These are phyloP conservation scores for Cryptococcus sp. DNA, from an alignment of 1,284 basidiomycete genomes.

Conservation along the genomic window DNA sequence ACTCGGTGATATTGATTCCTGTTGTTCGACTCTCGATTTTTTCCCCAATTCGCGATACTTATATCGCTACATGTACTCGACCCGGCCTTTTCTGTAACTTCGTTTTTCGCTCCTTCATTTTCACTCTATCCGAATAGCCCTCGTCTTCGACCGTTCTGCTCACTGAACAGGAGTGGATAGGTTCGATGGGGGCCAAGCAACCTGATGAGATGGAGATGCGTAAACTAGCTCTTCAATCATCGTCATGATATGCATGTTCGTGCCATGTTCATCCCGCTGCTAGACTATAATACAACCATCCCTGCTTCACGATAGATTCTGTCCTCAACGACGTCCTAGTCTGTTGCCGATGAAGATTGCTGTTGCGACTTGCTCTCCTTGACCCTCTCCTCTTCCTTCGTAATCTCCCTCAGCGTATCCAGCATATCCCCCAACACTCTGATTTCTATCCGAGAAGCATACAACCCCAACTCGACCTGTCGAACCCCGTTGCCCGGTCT, in stretches of 20 bases:
- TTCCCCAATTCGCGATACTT: not conserved
- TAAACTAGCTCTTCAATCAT: not conserved
- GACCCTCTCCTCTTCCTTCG: not conserved
- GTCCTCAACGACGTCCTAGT: no score
- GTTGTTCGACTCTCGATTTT: not conserved
- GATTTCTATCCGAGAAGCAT: constrained; percentile 34
- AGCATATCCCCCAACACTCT: constrained; percentile 27
- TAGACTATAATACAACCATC: not conserved
- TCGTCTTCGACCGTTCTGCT: not conserved
- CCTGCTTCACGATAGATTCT: no score
- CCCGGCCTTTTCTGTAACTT: constrained; percentile 11
- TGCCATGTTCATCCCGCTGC: not conserved
- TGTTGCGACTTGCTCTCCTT: no score
- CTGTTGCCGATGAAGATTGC: no score
- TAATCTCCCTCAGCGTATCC: constrained; percentile 15
- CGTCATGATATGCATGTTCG: not conserved
- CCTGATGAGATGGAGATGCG: not conserved
- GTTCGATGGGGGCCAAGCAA: not conserved
- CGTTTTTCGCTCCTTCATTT: constrained; percentile 35
- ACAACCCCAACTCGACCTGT: constrained; percentile 33
- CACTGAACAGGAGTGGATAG: no score
- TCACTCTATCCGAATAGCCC: not conserved
- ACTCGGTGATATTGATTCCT: no score
- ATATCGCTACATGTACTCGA: not conserved
- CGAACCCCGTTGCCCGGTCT: constrained; percentile 2